Evolutionary conservation across 345 rosid genomes (phyloP).

Genomic region (Linum trigynum): DNA sequence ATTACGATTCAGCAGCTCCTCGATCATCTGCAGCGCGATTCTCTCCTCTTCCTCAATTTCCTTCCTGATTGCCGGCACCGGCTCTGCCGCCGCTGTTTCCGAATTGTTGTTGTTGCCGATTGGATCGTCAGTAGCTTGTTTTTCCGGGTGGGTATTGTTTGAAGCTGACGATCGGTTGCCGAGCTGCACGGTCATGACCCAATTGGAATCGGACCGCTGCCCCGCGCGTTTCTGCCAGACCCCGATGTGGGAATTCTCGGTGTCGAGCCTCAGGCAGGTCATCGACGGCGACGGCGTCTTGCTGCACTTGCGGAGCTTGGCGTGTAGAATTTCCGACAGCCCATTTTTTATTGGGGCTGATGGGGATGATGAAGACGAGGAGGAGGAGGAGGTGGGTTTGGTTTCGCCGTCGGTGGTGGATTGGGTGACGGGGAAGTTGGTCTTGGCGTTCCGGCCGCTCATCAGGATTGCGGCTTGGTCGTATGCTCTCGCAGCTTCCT

Average conservation of each 20-base stretch:
- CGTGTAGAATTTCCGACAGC: slow-evolving; percentile 44
- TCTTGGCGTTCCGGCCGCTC: slow-evolving; percentile 70
- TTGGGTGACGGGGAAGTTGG: slow-evolving; percentile 43
- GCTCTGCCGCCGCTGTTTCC: neutral
- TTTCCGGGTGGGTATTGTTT: neutral
- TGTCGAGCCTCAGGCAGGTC: slow-evolving; percentile 73
- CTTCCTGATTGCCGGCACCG: slow-evolving; percentile 14
- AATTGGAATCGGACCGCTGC: slow-evolving; percentile 41
- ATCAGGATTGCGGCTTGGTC: slow-evolving; percentile 64
- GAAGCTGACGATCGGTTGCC: slow-evolving; percentile 15
- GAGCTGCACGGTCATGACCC: slow-evolving; percentile 74
- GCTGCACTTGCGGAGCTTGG: slow-evolving; percentile 56
- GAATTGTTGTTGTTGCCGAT: neutral
- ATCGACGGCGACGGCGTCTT: slow-evolving; percentile 59
- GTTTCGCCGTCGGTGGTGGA: slow-evolving; percentile 13
- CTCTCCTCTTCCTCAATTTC: slow-evolving; percentile 56
- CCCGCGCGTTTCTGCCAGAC: slow-evolving; percentile 84
- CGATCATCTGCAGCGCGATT: slow-evolving; percentile 85
- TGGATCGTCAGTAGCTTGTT: slow-evolving; percentile 4
- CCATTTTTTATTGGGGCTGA: slow-evolving; percentile 6
- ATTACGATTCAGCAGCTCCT: slow-evolving; percentile 75
- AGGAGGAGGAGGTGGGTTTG: slow-evolving; percentile 7
- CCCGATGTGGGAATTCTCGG: slow-evolving; percentile 59
- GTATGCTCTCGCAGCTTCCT: slow-evolving; percentile 67
- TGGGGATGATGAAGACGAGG: neutral